Percentiles rank a stretch among this genome's conserved stretches.
Evolutionary conservation across 495 filamentous ascomycete species (phyloP).

Genomic region (Cenococcum geophilum): DNA sequence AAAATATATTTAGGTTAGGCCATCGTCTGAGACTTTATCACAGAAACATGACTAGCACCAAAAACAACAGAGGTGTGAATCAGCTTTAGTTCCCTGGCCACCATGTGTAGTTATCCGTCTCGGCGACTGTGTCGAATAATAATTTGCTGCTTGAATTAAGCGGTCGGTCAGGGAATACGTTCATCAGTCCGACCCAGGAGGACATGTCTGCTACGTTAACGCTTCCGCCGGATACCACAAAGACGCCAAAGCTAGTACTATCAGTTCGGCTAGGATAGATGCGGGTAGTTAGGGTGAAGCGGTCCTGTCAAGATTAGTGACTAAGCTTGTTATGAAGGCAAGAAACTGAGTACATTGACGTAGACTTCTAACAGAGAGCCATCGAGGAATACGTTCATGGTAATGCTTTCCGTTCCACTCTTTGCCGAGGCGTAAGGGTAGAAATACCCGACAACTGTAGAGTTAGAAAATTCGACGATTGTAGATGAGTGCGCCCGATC

Average conservation of each 20-base stretch:
- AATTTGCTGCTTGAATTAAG: slow-evolving; percentile 34
- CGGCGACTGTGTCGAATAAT: slow-evolving; percentile 36
- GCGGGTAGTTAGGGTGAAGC: slow-evolving; percentile 37
- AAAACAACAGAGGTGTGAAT: too few relatives aligned
- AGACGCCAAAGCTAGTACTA: slow-evolving; percentile 35
- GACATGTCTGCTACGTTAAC: slow-evolving; percentile 28
- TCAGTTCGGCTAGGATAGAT: slow-evolving; percentile 35
- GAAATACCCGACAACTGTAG: slow-evolving; percentile 36
- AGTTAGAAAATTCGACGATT: slow-evolving; percentile 31
- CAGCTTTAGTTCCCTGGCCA: slow-evolving; percentile 33
- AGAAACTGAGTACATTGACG: slow-evolving; percentile 29
- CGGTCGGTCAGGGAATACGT: slow-evolving; percentile 36
- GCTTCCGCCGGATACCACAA: slow-evolving; percentile 26
- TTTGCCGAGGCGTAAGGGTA: slow-evolving; percentile 32
- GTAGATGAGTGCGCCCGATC: slow-evolving; percentile 33
- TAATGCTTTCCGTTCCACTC: slow-evolving; percentile 28
- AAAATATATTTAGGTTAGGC: too few relatives aligned
- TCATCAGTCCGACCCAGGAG: slow-evolving; percentile 27
- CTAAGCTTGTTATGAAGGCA: background rate
- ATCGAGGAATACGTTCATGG: slow-evolving; percentile 37
- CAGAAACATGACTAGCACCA: too few relatives aligned
- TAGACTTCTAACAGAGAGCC: slow-evolving; percentile 38
- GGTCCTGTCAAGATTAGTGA: slow-evolving; percentile 18
- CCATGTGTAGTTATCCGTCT: slow-evolving; percentile 40
- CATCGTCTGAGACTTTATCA: too few relatives aligned